Base-by-base conservation (phyloP, 345 rosid species). In the Corchorus capsularis region DNA sequence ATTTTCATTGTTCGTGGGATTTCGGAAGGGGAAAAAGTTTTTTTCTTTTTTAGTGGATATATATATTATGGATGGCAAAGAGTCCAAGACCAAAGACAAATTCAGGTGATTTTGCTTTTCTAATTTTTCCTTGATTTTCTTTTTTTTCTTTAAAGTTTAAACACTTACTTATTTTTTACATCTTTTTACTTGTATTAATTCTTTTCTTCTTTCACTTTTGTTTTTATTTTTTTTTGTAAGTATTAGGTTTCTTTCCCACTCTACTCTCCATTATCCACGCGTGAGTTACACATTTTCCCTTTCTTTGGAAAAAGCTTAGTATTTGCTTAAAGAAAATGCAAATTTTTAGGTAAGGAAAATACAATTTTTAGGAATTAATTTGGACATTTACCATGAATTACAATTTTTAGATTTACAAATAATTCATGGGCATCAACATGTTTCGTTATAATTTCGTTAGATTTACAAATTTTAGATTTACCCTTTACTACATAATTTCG, bases 31-130 rank as follows among this genome's bases (percentile, higher is more conserved):
- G 11, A 59, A 59, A 27, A 0, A 4, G 63, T 4, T 4, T 60
- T 60, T 59, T 22, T 19, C 20, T 10, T 53, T 54, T 67, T 72
- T 69, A 68, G 60, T 52, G 69, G 71, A 43, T 72, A 55, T 27
- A 27, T n/a, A 1, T 27, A 27, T 27, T 27, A 27, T 62, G 68
- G 63, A 63, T 73, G 53, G 75, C 66, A 45, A 43, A 61, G 46
- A 73, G 69, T 82, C 84, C 74, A 66, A 37, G 41, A 55, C 75
- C 37, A 70, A 13, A 62, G 86, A 82, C 86, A 78, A 81, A 16
- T 62, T 82, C 84, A 78, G 82, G 84, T 82, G 84, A 78, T 69
- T 78, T 46, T 20, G 19, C 8, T 34, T 16, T 34, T 55, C 20
- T 6, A 35, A 53, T 34, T 16, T 19, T 32, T 45, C 63, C 13